Conservation (phyloP, 441 rosid species). For the Euphorbia celastroides region DNA sequence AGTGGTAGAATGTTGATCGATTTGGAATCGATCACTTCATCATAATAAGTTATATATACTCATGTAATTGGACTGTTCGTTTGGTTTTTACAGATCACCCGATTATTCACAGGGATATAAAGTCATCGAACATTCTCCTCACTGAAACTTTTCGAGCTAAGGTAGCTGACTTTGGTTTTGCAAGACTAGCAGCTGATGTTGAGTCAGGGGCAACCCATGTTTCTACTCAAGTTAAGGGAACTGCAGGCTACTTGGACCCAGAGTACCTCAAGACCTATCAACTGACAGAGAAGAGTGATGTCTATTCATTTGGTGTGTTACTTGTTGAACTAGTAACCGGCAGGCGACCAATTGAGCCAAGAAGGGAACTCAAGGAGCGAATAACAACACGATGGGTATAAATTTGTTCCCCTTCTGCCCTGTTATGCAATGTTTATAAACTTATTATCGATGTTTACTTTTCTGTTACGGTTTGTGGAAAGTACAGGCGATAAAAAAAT, state of each 20-base stretch:
- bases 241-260: constrained; percentile 91
- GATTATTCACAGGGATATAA: constrained; percentile 88
- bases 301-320: constrained; percentile 89
- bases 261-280: constrained; percentile 86
- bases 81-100: constrained; percentile 63
- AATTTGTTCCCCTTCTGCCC: constrained; percentile 10
- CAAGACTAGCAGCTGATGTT: constrained; percentile 67
- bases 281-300: constrained; percentile 91
- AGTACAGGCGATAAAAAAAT: constrained; percentile 75
- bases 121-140: constrained; percentile 90
- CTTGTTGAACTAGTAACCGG: constrained; percentile 76
- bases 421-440: neutral
- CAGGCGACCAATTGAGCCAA: constrained; percentile 85
- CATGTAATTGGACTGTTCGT: constrained; percentile 3
- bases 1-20: neutral
- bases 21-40: constrained; percentile 1
- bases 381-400: constrained; percentile 77
- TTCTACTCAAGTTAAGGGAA: constrained; percentile 97
- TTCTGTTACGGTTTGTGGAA: constrained; percentile 15
- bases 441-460: neutral
- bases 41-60: neutral
- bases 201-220: constrained; percentile 91
- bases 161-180: constrained; percentile 90
- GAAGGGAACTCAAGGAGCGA: constrained; percentile 62
- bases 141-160: constrained; percentile 83